Evolutionary conservation across 768 basidiomycete species (phyloP).

Genomic region (Suillus subaureus): DNA sequence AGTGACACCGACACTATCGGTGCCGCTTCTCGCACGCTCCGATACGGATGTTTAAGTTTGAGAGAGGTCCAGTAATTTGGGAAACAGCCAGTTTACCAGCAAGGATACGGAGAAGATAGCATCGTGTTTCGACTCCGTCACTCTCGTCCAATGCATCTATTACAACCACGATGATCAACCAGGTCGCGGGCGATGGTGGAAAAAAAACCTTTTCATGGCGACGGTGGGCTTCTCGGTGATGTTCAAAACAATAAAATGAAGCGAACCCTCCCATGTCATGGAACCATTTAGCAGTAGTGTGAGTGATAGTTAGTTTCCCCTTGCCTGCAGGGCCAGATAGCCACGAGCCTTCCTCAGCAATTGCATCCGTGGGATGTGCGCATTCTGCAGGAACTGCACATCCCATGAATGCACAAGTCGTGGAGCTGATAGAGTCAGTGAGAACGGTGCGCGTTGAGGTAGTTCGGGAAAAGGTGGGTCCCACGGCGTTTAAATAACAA

Average conservation of each 20-base stretch:
- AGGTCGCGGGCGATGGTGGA: slow-evolving; percentile 22
- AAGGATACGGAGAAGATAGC: slow-evolving; percentile 16
- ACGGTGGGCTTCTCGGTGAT: slow-evolving; percentile 14
- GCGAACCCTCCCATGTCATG: slow-evolving; percentile 15
- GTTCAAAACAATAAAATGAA: slow-evolving; percentile 20
- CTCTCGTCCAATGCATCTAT: slow-evolving; percentile 7
- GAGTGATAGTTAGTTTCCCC: neutral
- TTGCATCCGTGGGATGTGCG: neutral
- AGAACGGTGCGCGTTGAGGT: neutral
- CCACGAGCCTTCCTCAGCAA: neutral
- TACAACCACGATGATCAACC: neutral
- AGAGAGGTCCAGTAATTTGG: neutral
- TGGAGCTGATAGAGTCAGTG: neutral
- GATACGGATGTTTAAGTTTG: slow-evolving; percentile 8
- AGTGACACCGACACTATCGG: no score
- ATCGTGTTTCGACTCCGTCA: slow-evolving; percentile 9
- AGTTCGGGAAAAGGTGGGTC: neutral
- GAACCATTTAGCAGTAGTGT: neutral
- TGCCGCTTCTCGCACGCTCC: no score
- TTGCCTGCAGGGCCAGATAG: neutral
- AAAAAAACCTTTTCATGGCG: slow-evolving; percentile 14
- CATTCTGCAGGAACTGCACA: neutral
- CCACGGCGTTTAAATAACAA: neutral
- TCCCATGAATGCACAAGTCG: no score
- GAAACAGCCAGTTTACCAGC: neutral